Evolutionary conservation across 2,329 filamentous ascomycete species (phyloP).

Genomic region (Talaromyces sp.): DNA sequence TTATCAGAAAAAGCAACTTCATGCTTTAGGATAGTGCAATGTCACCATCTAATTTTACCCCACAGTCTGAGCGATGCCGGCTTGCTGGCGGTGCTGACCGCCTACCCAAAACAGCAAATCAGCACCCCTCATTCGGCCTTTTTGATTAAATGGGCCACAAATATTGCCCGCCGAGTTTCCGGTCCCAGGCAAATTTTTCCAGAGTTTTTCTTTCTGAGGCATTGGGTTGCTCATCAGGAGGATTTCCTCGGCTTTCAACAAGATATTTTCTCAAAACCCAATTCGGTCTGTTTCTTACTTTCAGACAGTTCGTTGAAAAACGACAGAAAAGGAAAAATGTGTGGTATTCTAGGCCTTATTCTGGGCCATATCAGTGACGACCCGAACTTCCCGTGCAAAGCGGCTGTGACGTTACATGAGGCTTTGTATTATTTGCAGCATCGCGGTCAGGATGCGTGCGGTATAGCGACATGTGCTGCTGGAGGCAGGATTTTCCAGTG

Average conservation of each 20-base stretch:
- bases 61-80: conserved; percentile 6
- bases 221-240: conserved; percentile 17
- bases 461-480: conserved; percentile 70
- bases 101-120: conserved; percentile 3
- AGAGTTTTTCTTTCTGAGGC: conserved; percentile 13
- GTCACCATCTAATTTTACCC: conserved; percentile 3
- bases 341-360: conserved; percentile 60
- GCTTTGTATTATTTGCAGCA: conserved; percentile 69
- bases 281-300: background rate
- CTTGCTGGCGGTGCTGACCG: background rate
- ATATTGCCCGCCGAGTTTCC: conserved; percentile 10
- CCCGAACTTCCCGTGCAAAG: conserved; percentile 19
- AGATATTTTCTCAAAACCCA: background rate
- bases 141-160: background rate
- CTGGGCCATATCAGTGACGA: conserved; percentile 54
- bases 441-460: conserved; percentile 82
- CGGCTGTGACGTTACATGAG: conserved; percentile 66
- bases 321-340: conserved; percentile 46
- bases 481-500: conserved; percentile 82
- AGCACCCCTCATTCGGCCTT: background rate
- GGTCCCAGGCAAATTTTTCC: conserved; percentile 11
- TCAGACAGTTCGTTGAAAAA: conserved; percentile 7
- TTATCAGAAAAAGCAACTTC: background rate
- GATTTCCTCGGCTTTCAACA: conserved; percentile 6
- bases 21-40: background rate